A percentile compares a stretch with the other conserved stretches of the same genome.
These are phyloP conservation scores for Candida insectalens DNA, from an alignment of 805 yeast genomes.

Conservation along the genomic window DNA sequence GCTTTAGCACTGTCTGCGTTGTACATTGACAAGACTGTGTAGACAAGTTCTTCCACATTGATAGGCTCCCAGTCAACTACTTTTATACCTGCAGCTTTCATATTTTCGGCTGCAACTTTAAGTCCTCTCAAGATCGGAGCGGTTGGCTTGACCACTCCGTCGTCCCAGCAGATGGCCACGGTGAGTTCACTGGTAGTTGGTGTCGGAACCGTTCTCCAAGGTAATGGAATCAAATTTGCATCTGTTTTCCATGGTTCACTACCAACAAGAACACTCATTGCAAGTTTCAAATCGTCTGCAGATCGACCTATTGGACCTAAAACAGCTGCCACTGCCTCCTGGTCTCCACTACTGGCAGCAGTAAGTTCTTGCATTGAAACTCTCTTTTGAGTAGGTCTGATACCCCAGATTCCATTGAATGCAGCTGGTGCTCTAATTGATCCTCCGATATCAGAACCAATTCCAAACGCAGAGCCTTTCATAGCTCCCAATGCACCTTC, in stretches of 20 bases:
- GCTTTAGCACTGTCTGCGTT: conserved; percentile 51
- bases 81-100: conserved; percentile 45
- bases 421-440: conserved; percentile 47
- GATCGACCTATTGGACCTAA: conserved; percentile 38
- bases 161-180: conserved; percentile 38
- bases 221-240: conserved; percentile 36
- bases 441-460: conserved; percentile 34
- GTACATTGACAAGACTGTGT: conserved; percentile 43
- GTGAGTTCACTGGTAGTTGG: conserved; percentile 28
- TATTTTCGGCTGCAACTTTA: conserved; percentile 37
- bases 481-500: conserved; percentile 36
- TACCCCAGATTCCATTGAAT: conserved; percentile 41
- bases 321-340: conserved; percentile 35
- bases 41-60: conserved; percentile 43
- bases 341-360: conserved; percentile 30
- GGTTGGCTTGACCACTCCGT: conserved; percentile 41
- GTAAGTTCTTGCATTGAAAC: conserved; percentile 30
- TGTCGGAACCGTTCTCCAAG: conserved; percentile 35
- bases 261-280: conserved; percentile 34
- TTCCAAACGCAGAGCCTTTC: conserved; percentile 35
- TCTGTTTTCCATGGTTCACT: conserved; percentile 51
- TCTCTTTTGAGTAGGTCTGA: conserved; percentile 40
- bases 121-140: conserved; percentile 35
- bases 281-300: conserved; percentile 37
- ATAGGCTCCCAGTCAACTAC: conserved; percentile 42